Evolutionary conservation across 345 rosid species (phyloP), one percentile per base, ranked within the genome.

Genomic region (Camelina sativa): DNA sequence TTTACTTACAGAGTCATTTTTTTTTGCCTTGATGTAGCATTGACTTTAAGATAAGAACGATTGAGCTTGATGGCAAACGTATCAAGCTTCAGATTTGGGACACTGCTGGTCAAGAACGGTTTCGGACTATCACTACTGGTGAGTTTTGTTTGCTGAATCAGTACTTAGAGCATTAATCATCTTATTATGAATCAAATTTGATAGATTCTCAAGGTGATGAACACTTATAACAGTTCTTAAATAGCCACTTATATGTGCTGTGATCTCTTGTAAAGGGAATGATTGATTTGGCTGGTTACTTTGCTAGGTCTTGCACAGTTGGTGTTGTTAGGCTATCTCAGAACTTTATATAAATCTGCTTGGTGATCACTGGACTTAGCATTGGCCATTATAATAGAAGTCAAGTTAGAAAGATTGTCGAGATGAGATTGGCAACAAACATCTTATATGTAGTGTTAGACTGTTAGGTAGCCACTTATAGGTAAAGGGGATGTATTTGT

Each of bases 31-130:
- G 68, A 32, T 53, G 62, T 34, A 91, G 98, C 17, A 91, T 93
- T 85, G 98, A 93, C 82, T 93, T 91, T 79, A 93, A 91, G 89
- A 93, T 91, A 78, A 84, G 98, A 78, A 93, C 98, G 53, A 88
- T 93, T 50, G 98, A 93, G 85, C 93, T 93, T 71, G 97, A 93
- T 86, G 93, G 93, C 1, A 93, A 93, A 74, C 82, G 96, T 65
- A 89, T 93, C 73, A 93, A 93, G 84, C 82, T 91, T 56, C 98
- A 91, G 83, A 93, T 93, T 65, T 93, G 98, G 98, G 98, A 93
- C 74, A 93, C 98, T 0, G 98, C 98, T 73, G 98, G 98, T 76
- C 98, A 93, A 77, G 97, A 93, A 73, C 91, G 96, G 22, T 93
- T 93, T 60, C 84, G 98, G 70, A 93, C 96, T 13, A 93, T 93